Evolutionary conservation across 2,329 filamentous ascomycete species (phyloP).

Genomic region (Pseudogymnoascus sp.): DNA sequence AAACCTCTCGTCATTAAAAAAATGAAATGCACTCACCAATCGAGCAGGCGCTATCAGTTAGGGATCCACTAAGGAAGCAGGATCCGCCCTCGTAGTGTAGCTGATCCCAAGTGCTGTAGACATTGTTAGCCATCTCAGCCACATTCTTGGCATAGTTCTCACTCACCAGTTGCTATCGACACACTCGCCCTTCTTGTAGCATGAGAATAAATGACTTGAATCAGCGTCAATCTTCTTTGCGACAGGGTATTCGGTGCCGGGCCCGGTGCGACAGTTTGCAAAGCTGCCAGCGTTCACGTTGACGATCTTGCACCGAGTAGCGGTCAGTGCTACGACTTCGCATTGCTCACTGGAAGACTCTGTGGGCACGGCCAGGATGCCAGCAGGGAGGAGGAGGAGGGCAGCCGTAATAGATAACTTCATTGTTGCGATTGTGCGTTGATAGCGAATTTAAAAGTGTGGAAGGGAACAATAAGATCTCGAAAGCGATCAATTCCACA

Average conservation of each 20-base stretch:
- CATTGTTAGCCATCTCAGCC: background rate
- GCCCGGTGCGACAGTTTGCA: background rate
- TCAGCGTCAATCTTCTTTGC: background rate
- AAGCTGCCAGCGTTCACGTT: background rate
- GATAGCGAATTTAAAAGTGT: background rate
- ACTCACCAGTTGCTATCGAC: background rate
- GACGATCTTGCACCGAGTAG: background rate
- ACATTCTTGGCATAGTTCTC: background rate
- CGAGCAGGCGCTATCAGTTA: background rate
- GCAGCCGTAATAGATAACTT: background rate
- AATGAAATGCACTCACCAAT: background rate
- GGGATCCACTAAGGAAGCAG: background rate
- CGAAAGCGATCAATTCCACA: background rate
- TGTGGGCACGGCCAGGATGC: background rate
- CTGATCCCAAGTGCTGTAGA: background rate
- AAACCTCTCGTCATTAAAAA: background rate
- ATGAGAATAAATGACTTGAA: background rate
- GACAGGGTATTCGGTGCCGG: background rate
- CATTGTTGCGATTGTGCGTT: background rate
- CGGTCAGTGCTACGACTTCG: background rate
- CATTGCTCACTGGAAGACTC: background rate
- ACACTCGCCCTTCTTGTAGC: background rate
- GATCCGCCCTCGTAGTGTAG: conserved; percentile 2
- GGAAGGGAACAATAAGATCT: background rate
- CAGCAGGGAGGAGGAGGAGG: background rate